Percentiles rank a stretch among this genome's conserved stretches.
Evolutionary conservation across 306 rosid species (phyloP).

Genomic region (Citrullus colocynthis): DNA sequence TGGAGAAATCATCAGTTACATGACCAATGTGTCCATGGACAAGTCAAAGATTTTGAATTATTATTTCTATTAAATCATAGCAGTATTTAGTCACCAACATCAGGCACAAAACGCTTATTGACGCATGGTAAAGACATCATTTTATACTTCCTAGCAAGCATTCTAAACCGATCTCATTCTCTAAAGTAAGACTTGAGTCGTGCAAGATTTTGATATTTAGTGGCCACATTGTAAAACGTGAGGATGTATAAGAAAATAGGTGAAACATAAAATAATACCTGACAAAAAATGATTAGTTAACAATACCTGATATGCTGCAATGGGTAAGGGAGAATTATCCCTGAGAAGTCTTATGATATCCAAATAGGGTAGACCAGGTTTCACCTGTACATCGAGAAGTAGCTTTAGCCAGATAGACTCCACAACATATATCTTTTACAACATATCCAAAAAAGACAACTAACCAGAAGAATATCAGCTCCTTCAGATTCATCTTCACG

Average conservation of each 20-base stretch:
- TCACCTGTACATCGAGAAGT: slow-evolving; percentile 38
- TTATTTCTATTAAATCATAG: background rate
- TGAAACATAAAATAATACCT: background rate
- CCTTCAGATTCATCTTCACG: slow-evolving; percentile 87
- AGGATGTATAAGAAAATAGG: background rate
- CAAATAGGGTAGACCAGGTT: slow-evolving; percentile 91
- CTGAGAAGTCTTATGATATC: slow-evolving; percentile 81
- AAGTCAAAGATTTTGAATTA: background rate
- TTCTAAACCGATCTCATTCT: background rate
- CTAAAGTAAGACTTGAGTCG: background rate
- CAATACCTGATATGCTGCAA: slow-evolving; percentile 93
- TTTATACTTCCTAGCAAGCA: background rate
- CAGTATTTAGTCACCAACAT: background rate
- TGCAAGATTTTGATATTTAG: background rate
- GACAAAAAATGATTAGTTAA: background rate
- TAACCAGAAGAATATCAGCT: slow-evolving; percentile 93
- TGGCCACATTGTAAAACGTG: background rate
- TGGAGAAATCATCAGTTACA: background rate
- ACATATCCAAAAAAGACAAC: slow-evolving; percentile 17
- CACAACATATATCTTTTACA: background rate
- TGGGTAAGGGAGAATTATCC: slow-evolving; percentile 71
- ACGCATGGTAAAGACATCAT: background rate
- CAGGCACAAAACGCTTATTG: background rate
- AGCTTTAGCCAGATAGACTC: background rate
- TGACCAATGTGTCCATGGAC: background rate